These are phyloP conservation scores for Laburnicola sp. DNA, from an alignment of 2,329 filamentous ascomycete species.

Conservation along the genomic window DNA sequence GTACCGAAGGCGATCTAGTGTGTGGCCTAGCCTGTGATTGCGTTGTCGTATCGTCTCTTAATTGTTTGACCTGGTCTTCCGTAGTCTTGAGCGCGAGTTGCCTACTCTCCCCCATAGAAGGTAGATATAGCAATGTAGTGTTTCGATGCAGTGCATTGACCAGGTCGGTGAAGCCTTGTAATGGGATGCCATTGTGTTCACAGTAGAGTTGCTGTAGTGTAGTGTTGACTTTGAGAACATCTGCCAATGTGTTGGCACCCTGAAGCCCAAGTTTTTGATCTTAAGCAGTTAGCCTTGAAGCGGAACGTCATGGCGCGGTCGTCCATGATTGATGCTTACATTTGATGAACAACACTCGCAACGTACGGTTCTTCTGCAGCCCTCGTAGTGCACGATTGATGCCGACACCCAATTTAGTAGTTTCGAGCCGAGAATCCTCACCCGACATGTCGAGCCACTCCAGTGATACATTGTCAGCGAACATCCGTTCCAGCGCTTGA, in stretches of 20 bases:
- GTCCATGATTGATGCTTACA: slow-evolving; percentile 28
- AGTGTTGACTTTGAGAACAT: slow-evolving; percentile 67
- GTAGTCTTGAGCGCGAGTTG: slow-evolving; percentile 63
- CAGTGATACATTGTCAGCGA: slow-evolving; percentile 68
- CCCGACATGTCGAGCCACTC: slow-evolving; percentile 71
- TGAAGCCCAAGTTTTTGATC: slow-evolving; percentile 69
- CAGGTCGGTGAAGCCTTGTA: slow-evolving; percentile 70
- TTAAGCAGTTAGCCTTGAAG: slow-evolving; percentile 24
- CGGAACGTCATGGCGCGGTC: too few species aligned
- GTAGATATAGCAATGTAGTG: slow-evolving; percentile 63
- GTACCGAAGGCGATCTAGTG: slow-evolving; percentile 38
- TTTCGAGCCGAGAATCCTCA: slow-evolving; percentile 71
- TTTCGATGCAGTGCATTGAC: slow-evolving; percentile 71
- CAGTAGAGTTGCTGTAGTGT: slow-evolving; percentile 68
- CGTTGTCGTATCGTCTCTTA: slow-evolving; percentile 47
- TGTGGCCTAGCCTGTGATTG: slow-evolving; percentile 32
- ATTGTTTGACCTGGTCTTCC: slow-evolving; percentile 58
- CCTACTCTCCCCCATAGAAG: slow-evolving; percentile 65
- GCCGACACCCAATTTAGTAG: slow-evolving; percentile 68
- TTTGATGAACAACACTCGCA: slow-evolving; percentile 66
- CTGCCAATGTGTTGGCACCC: slow-evolving; percentile 69
- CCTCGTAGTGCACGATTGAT: slow-evolving; percentile 68
- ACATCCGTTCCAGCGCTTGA: slow-evolving; percentile 63
- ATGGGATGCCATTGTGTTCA: slow-evolving; percentile 71
- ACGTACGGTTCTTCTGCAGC: slow-evolving; percentile 63